Conservation (phyloP, 140 eudicot genomes). For the Cichorium intybus region DNA sequence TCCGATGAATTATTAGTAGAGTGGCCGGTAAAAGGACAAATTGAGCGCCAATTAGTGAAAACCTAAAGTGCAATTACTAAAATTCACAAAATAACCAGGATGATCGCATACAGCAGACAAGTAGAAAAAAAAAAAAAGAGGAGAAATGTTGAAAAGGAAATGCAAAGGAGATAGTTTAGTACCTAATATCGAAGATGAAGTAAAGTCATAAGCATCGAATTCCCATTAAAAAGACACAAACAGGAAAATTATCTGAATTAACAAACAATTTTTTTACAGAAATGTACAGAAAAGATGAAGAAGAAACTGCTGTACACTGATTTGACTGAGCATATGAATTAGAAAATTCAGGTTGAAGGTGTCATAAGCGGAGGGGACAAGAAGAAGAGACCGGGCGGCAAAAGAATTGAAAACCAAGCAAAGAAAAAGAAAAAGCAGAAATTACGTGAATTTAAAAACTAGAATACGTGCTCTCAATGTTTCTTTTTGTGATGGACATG, state of each 20-base stretch:
- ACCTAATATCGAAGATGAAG: conserved; percentile 17
- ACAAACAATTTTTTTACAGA: background rate
- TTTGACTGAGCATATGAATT: background rate
- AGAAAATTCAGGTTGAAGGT: conserved; percentile 8
- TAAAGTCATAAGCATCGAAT: background rate
- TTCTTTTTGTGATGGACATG: conserved; percentile 19
- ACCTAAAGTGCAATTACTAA: background rate
- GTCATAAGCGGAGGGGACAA: conserved; percentile 17
- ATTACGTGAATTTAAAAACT: conserved; percentile 4
- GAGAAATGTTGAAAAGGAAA: background rate
- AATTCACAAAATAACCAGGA: background rate
- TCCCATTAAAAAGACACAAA: background rate
- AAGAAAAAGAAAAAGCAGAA: background rate
- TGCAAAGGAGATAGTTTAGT: background rate
- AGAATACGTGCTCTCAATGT: conserved; percentile 31
- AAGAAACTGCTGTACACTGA: conserved; percentile 5
- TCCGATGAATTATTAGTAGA: background rate
- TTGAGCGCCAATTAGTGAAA: conserved; percentile 4
- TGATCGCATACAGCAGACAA: background rate
- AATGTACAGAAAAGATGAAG: background rate
- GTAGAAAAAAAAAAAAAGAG: background rate
- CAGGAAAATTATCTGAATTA: background rate
- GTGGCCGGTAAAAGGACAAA: background rate
- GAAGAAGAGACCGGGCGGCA: conserved; percentile 33
- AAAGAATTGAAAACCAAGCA: conserved; percentile 39